Conservation (phyloP, 1,284 basidiomycete genomes). For the Ganoderma sinense region DNA sequence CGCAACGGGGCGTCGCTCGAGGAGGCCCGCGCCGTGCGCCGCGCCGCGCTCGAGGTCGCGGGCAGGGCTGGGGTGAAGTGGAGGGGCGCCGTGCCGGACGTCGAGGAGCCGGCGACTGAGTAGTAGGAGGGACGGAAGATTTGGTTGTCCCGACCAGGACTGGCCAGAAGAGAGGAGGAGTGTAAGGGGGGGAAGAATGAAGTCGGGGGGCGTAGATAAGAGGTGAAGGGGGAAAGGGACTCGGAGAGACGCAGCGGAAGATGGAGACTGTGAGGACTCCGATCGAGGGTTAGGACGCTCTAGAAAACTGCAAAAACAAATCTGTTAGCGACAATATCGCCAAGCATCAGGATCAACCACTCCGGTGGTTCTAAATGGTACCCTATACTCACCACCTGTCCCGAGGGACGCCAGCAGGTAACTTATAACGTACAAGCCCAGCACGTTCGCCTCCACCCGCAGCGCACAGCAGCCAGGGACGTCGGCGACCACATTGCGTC, state of each 20-base stretch:
- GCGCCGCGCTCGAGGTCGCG: constrained; percentile 43
- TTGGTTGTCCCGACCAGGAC: background rate
- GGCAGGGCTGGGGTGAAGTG: constrained; percentile 48
- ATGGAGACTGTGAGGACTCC: too few species aligned
- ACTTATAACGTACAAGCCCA: background rate
- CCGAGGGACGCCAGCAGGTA: background rate
- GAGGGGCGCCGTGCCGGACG: constrained; percentile 51
- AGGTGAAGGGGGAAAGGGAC: background rate
- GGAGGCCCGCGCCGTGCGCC: constrained; percentile 41
- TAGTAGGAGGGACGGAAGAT: background rate
- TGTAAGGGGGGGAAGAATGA: background rate
- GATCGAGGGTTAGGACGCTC: background rate
- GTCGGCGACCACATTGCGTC: background rate
- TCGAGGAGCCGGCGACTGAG: background rate
- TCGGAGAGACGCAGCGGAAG: background rate
- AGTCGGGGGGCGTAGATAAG: background rate
- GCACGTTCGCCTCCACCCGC: background rate
- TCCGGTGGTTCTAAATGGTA: background rate
- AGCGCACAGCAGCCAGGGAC: background rate
- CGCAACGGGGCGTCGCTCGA: constrained; percentile 42
- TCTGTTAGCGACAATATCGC: background rate
- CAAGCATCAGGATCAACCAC: background rate
- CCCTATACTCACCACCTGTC: background rate
- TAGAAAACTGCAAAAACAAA: too few species aligned
- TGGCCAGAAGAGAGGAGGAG: background rate